These are phyloP conservation scores for Podospora conica DNA, from an alignment of 495 filamentous ascomycete species.

Conservation along the genomic window DNA sequence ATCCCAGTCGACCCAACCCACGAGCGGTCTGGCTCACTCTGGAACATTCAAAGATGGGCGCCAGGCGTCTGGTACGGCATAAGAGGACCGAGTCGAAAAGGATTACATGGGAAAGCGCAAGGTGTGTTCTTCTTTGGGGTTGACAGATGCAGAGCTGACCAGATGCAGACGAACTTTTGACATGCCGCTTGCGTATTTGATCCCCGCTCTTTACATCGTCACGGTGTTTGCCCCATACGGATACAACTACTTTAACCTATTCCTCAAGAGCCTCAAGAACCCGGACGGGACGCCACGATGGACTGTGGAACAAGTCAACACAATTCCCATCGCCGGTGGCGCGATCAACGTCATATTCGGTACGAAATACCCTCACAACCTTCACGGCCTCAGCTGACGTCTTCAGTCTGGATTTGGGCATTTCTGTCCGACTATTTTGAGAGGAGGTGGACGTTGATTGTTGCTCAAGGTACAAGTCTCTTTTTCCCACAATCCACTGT, in stretches of 20 bases:
- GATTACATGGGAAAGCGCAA: slow-evolving; percentile 33
- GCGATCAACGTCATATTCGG: slow-evolving; percentile 34
- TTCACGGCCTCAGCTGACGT: background rate
- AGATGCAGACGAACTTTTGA: slow-evolving; percentile 25
- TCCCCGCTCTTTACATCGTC: slow-evolving; percentile 32
- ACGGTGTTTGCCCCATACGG: slow-evolving; percentile 35
- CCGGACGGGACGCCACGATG: slow-evolving; percentile 31
- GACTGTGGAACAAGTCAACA: slow-evolving; percentile 33
- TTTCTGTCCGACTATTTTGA: slow-evolving; percentile 32
- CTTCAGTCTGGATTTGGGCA: slow-evolving; percentile 36
- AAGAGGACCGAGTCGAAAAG: slow-evolving; percentile 30
- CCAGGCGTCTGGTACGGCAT: slow-evolving; percentile 29
- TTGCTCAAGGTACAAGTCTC: slow-evolving; percentile 27
- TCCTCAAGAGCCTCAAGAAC: slow-evolving; percentile 31
- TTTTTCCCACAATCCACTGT: background rate
- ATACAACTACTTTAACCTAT: slow-evolving; percentile 38
- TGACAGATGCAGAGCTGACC: background rate
- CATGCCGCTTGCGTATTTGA: slow-evolving; percentile 33
- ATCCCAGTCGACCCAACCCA: slow-evolving; percentile 36
- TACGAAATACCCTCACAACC: slow-evolving; percentile 5
- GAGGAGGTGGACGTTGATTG: slow-evolving; percentile 33
- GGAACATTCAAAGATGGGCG: slow-evolving; percentile 24
- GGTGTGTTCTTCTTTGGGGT: slow-evolving; percentile 9
- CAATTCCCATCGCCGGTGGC: slow-evolving; percentile 33
- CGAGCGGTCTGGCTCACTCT: slow-evolving; percentile 33